phyloP scores from a whole-genome alignment of 208 protist genomes.

The Vickermania ingenoplastis region DNA sequence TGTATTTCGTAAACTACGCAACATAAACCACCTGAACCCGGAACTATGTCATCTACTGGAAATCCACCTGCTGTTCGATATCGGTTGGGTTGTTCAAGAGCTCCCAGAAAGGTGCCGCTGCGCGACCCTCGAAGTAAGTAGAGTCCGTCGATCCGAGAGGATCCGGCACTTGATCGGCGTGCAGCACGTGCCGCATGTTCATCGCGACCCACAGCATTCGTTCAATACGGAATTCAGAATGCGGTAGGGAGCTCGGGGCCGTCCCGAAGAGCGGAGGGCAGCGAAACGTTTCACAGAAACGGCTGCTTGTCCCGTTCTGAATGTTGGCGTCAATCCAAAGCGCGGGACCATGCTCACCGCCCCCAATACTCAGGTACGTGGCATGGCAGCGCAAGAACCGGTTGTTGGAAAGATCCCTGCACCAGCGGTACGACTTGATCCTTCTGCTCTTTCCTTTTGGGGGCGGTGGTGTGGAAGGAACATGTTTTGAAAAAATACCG shows the following conservation, averaged over 20 bases:
- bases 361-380: conserved; percentile 40
- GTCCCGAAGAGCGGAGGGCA: conserved; percentile 28
- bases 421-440: conserved; percentile 27
- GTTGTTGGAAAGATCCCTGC: conserved; percentile 11
- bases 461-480: background rate
- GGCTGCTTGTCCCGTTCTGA: conserved; percentile 44
- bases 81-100: background rate
- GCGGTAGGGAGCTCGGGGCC: conserved; percentile 7
- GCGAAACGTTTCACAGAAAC: conserved; percentile 35
- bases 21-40: too few species aligned
- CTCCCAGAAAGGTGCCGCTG: background rate
- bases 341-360: conserved; percentile 36
- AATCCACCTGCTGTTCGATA: background rate
- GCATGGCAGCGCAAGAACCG: conserved; percentile 36
- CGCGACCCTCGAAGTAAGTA: too few species aligned
- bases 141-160: too few species aligned
- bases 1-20: too few species aligned
- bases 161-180: background rate
- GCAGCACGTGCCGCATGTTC: conserved; percentile 1
- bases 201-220: conserved; percentile 32
- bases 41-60: background rate
- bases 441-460: too few species aligned
- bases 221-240: conserved; percentile 23
- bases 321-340: conserved; percentile 39
- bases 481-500: background rate